These are phyloP conservation scores for Beta vulgaris DNA, from an alignment of 148 eudicot genomes.

Conservation along the genomic window DNA sequence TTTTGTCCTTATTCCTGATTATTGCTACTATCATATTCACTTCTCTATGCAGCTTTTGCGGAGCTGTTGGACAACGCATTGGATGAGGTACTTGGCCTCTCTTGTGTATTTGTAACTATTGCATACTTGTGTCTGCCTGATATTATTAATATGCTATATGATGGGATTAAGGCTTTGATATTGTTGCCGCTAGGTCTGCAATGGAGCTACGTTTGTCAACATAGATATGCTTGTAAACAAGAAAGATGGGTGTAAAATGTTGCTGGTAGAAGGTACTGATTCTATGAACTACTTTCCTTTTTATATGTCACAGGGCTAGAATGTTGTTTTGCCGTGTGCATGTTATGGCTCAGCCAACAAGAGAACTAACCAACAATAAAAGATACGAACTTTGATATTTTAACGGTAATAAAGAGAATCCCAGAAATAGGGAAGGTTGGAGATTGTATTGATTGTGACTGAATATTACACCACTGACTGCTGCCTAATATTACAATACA, in stretches of 20 bases:
- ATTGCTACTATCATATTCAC: neutral
- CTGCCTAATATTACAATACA: too few relatives aligned
- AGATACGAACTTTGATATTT: too few relatives aligned
- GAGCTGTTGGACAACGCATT: slow-evolving; percentile 88
- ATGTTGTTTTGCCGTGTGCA: neutral
- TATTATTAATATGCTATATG: slow-evolving; percentile 7
- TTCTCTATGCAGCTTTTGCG: slow-evolving; percentile 67
- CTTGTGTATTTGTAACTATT: slow-evolving; percentile 5
- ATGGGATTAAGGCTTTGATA: neutral
- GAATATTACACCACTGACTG: too few relatives aligned
- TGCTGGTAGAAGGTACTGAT: slow-evolving; percentile 71
- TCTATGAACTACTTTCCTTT: neutral
- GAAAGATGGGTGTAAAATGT: slow-evolving; percentile 72
- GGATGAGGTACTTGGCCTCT: slow-evolving; percentile 64
- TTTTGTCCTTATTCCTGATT: neutral
- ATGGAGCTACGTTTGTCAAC: slow-evolving; percentile 82
- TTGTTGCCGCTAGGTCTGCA: slow-evolving; percentile 43
- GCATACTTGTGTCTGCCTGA: neutral
- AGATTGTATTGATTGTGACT: too few relatives aligned
- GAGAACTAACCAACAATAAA: too few relatives aligned
- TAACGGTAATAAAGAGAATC: too few relatives aligned
- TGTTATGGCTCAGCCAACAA: too few relatives aligned
- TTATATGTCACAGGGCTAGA: neutral
- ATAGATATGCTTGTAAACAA: slow-evolving; percentile 67
- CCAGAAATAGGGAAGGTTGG: too few relatives aligned